Evolutionary conservation across 768 basidiomycete genomes (phyloP).

Genomic region (Tylopilus cervinicoccineus): DNA sequence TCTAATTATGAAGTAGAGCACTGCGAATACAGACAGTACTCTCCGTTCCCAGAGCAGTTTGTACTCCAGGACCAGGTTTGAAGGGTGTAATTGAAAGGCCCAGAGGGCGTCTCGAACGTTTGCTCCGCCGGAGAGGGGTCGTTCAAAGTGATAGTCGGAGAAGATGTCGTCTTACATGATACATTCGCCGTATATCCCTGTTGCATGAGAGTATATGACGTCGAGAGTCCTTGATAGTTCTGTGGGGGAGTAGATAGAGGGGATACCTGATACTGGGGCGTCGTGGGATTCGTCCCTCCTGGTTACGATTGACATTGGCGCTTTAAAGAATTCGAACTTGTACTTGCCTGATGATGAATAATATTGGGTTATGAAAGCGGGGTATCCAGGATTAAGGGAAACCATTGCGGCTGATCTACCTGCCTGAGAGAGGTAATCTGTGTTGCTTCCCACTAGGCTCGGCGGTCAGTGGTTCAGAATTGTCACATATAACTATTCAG

Average conservation of each 20-base stretch:
- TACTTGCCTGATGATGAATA: not conserved
- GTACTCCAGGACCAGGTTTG: not conserved
- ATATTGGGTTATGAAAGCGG: not conserved
- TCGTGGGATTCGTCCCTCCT: not conserved
- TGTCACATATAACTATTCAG: too few species aligned
- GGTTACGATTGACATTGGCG: not conserved
- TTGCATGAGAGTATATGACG: not conserved
- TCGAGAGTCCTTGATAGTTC: not conserved
- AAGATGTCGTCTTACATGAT: not conserved
- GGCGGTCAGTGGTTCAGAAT: not conserved
- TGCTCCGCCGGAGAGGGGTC: not conserved
- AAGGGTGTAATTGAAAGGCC: not conserved
- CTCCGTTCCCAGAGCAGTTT: not conserved
- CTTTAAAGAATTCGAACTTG: not conserved
- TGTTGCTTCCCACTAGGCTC: not conserved
- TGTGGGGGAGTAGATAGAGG: too few species aligned
- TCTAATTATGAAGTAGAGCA: not conserved
- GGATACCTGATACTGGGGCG: not conserved
- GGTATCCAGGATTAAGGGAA: not conserved
- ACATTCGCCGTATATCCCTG: not conserved
- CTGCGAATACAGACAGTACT: not conserved
- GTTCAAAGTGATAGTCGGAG: not conserved
- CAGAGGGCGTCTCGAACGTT: not conserved
- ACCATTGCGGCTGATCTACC: not conserved
- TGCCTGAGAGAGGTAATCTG: not conserved